phyloP scores from a whole-genome alignment of 179 eudicot species.

The Gypsophila paniculata region DNA sequence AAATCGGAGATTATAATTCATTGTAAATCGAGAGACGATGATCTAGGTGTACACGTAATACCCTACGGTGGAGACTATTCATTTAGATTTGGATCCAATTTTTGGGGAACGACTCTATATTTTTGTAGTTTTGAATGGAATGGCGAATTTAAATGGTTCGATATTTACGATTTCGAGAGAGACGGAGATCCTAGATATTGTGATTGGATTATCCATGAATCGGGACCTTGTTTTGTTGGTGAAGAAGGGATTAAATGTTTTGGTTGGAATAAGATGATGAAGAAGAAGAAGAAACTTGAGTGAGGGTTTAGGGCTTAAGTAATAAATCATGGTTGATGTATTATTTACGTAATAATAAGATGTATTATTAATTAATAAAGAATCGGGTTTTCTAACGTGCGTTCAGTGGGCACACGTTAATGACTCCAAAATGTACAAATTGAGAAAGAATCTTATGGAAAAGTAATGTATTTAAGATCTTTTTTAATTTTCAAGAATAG shows the following conservation, averaged over 20 bases:
- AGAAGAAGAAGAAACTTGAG: neutral
- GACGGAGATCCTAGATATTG: conserved; percentile 1
- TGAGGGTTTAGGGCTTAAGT: no score
- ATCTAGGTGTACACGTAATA: neutral
- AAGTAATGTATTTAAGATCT: no score
- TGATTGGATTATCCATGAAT: neutral
- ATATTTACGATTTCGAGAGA: neutral
- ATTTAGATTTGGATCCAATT: neutral
- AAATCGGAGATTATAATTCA: neutral
- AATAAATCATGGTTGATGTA: no score
- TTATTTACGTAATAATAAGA: no score
- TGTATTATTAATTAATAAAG: no score
- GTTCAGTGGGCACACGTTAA: no score
- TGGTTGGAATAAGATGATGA: neutral
- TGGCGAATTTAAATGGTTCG: neutral
- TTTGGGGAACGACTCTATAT: neutral
- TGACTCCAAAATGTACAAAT: no score
- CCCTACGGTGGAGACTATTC: neutral
- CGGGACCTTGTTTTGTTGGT: conserved; percentile 17
- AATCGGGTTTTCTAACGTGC: no score
- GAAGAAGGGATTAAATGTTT: neutral
- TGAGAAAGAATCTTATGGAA: no score
- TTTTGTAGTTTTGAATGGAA: conserved; percentile 13
- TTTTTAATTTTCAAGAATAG: no score
- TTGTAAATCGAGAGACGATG: conserved; percentile 15